Evolutionary conservation across 192 early-diverging fungal species (phyloP).

Genomic region (Chytriomyces sp.): DNA sequence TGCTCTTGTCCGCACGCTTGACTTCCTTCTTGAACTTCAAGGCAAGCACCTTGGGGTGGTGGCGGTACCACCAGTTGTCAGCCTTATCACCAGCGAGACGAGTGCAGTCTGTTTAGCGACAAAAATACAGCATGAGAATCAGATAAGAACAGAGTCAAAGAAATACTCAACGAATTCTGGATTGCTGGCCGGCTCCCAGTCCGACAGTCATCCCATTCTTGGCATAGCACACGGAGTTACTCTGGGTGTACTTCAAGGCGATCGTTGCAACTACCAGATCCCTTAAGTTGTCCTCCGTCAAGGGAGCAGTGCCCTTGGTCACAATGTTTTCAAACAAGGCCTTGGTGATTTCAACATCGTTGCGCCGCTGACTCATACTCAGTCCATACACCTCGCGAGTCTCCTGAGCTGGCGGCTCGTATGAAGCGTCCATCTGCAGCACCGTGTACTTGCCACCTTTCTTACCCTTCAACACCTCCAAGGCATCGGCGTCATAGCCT

Average conservation of each 20-base stretch:
- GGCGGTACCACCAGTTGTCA: conserved; percentile 98
- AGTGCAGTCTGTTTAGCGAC: conserved; percentile 55
- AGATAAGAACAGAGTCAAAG: neutral
- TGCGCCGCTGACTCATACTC: conserved; percentile 88
- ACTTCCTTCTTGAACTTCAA: conserved; percentile 83
- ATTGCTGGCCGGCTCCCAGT: conserved; percentile 97
- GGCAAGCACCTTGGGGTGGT: conserved; percentile 91
- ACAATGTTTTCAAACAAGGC: conserved; percentile 86
- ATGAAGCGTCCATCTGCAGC: conserved; percentile 87
- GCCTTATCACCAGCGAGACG: conserved; percentile 99
- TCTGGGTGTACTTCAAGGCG: conserved; percentile 99
- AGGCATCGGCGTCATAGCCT: conserved; percentile 79
- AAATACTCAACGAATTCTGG: conserved; percentile 74
- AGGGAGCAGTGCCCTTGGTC: conserved; percentile 65
- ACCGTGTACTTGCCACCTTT: conserved; percentile 98
- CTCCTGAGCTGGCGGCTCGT: conserved; percentile 84
- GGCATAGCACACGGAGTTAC: conserved; percentile 98
- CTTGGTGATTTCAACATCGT: conserved; percentile 76
- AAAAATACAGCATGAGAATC: neutral
- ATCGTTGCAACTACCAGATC: conserved; percentile 97
- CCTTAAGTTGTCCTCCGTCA: conserved; percentile 68
- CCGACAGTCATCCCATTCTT: conserved; percentile 97
- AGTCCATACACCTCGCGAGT: conserved; percentile 96
- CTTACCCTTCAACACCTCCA: conserved; percentile 91
- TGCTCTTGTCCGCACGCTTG: conserved; percentile 95